Evolutionary conservation across 805 yeast species (phyloP), one percentile per base, ranked within the genome.

Genomic region (Blastobotrys attinorum): DNA sequence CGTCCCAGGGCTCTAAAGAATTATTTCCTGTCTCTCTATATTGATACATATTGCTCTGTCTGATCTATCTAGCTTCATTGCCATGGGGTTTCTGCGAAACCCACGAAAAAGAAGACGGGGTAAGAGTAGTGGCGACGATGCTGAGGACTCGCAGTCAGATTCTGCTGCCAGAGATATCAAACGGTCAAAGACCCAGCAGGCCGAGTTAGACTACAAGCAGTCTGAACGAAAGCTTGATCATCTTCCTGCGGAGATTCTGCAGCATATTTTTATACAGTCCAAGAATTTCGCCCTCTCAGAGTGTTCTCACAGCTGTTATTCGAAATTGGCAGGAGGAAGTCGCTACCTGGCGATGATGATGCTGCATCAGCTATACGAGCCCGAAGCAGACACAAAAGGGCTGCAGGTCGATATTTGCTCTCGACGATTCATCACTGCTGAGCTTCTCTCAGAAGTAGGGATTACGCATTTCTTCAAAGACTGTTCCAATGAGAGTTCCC

Each of bases 401-500:
- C 7, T 25, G 11, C 38, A 55, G 42, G 35, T 32, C 45, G 37
- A 27, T 40, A 44, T 50, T 8, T 33, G 48, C 13, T 11, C 18
- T 15, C 54, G 57, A 45, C 52, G 55, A 17, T 57, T 63, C 47
- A 47, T 62, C 3, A 45, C 54, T 8, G 31, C 43, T 6, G 44
- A 51, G 10, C 39, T 55, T 3, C 43, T 71, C 52, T 56, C 43
- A 13, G 46, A 18, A 82, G 77, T 62, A 90, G 73, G 60, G 79
- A 84, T 44, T 82, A 63, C n/a, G 79, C 69, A 1, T 89, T 83
- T 56, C 79, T 76, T 7, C 84, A 84, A 25, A 92, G 94, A 2
- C 83, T 81, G 3, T 94, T 94, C 16, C 20, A 20, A 4, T 17
- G 38, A 33, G 13, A n/a, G n/a, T n/a, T 31, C 32, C 18, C 16